Base-by-base conservation (phyloP, 371 early-diverging fungal species). In the Mucor piriformis region DNA sequence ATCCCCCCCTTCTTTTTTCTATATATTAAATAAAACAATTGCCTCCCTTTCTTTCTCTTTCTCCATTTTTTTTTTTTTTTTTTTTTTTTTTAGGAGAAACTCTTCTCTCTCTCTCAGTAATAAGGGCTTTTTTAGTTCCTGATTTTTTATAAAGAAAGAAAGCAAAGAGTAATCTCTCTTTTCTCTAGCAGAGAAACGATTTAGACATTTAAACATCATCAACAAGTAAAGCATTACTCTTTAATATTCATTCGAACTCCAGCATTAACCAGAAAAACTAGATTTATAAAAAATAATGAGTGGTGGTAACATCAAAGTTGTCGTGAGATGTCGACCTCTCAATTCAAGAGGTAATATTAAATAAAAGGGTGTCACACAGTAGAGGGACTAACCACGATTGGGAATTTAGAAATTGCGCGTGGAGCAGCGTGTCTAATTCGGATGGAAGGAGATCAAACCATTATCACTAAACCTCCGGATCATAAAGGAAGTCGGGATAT, bases 321-420 rank as follows among this genome's bases (percentile, higher is more conserved):
- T 89, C 34, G 92, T 91, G 42, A 81, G 92, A 56, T 88, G 88
- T 69, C 84, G 92, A 32, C 92, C 92, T 25, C 74, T 91, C 49
- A 91, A 89, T 63, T 60, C 84, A 43, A 81, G 89, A 73, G 91
- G 88, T 78, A 72, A 66, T 37, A 21, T 20, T 15, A 3, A 8
- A 24, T 10, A 20, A 46, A 24, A 23, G n/a, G n/a, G 38, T 37
- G n/a, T 37, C 11, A 37, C 38, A 37, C 11, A 37, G 38, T 12
- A 37, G 15, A 37, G 15, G 4, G 4, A 29, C 29, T 29, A 29
- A 29, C 29, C 29, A 29, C 29, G 4, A 29, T 6, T 29, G 29
- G 29, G 6, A 29, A 29, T 8, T 8, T 57, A 89, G 90, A 89
- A 70, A 57, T 81, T 57, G 76, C 84, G 24, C 82, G 87, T 34